Evolutionary conservation across 768 basidiomycete species (phyloP).

Genomic region (Thelephora aurantiotincta): DNA sequence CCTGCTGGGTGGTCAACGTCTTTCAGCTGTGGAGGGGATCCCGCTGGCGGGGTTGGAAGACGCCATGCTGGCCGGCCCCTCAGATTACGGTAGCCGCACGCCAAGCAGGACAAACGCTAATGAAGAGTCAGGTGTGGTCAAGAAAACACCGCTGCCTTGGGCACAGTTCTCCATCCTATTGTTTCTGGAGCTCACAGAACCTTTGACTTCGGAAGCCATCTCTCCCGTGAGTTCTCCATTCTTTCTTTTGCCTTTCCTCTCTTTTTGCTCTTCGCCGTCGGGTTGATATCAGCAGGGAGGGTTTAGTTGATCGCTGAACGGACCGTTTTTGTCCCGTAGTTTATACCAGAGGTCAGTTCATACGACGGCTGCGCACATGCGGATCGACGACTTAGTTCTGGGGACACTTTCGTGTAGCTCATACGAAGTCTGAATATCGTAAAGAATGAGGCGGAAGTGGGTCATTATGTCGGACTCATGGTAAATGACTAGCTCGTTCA

Average conservation of each 20-base stretch:
- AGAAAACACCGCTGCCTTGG: constrained; percentile 50
- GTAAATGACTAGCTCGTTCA: constrained; percentile 20
- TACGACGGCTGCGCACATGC: neutral
- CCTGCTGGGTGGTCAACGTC: constrained; percentile 20
- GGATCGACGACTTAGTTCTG: neutral
- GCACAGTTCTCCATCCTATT: constrained; percentile 56
- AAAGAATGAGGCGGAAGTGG: constrained; percentile 53
- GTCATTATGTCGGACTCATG: constrained; percentile 69
- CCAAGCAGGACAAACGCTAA: too few species aligned
- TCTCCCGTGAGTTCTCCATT: constrained; percentile 24
- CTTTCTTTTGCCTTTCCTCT: too few species aligned
- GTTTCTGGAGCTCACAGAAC: constrained; percentile 65
- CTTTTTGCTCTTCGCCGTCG: too few species aligned
- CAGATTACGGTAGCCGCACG: too few species aligned
- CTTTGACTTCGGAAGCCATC: constrained; percentile 63
- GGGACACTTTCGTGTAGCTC: constrained; percentile 23
- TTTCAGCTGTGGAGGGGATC: constrained; percentile 6
- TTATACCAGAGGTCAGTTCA: constrained; percentile 48
- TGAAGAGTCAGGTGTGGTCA: constrained; percentile 8
- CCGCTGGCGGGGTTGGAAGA: constrained; percentile 16
- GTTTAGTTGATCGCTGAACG: neutral
- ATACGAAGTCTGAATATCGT: constrained; percentile 57
- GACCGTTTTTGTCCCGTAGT: constrained; percentile 11
- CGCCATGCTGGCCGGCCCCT: too few species aligned
- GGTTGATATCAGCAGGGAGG: too few species aligned